A percentile compares a stretch with the other conserved stretches of the same genome.
Conservation (phyloP, 2,329 filamentous ascomycete genomes). For the Biscogniauxia mediterranea region DNA sequence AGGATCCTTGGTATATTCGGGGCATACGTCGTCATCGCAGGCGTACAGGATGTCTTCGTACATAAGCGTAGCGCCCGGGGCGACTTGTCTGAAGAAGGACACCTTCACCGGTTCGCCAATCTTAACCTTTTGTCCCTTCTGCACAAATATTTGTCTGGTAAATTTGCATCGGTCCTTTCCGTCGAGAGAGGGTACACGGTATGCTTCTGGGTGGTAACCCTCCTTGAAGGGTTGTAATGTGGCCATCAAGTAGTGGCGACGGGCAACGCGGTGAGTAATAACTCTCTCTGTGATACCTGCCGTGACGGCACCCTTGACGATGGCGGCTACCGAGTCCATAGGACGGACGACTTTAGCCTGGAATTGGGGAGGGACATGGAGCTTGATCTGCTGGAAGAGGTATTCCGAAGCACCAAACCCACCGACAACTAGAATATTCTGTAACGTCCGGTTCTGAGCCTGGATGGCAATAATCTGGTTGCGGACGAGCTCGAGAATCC, state of each 20-base stretch:
- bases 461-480: conserved; percentile 99
- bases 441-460: conserved; percentile 87
- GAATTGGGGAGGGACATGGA: conserved; percentile 97
- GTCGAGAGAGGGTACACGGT: conserved; percentile 93
- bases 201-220: conserved; percentile 96
- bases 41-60: conserved; percentile 98
- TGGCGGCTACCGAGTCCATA: conserved; percentile 98
- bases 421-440: conserved; percentile 96
- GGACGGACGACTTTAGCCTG: conserved; percentile 97
- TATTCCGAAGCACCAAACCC: conserved; percentile 98
- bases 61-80: conserved; percentile 95
- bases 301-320: conserved; percentile 97
- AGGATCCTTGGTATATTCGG: conserved; percentile 98
- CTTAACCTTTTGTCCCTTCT: conserved; percentile 98
- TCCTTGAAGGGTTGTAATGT: conserved; percentile 99
- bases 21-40: conserved; percentile 96
- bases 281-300: conserved; percentile 97
- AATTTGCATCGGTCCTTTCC: conserved; percentile 99
- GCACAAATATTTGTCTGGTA: conserved; percentile 95
- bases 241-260: conserved; percentile 98
- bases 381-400: conserved; percentile 98
- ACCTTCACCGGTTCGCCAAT: conserved; percentile 99
- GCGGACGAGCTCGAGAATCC: conserved; percentile 90
- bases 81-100: conserved; percentile 96
- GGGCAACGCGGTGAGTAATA: conserved; percentile 93